Base-by-base conservation (phyloP, 306 rosid species). In the Lathyrus aphaca region DNA sequence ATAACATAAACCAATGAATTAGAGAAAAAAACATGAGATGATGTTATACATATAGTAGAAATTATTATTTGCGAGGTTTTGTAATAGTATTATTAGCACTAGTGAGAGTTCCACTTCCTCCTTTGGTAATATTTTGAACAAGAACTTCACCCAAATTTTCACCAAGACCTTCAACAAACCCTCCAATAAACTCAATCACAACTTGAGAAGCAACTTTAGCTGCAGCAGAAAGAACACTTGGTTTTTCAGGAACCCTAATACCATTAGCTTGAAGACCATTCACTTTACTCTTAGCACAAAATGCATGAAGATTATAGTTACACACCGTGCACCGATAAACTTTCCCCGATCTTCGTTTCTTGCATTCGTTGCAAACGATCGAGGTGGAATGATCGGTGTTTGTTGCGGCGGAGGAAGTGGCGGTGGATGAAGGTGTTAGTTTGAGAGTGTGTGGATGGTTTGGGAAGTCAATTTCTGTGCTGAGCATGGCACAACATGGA, bases 181-280 rank as follows among this genome's bases (percentile, higher is more conserved):
- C 89, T 17, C 91, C 98, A 19, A 94, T 61, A 81, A 94, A 84
- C 13, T 86, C 92, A 4, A 74, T 48, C 2, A 88, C 88, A 11
- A 90, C 96, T n/a, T 92, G 96, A 6, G 94, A 83, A 12, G 98
- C 98, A 1, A 90, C 66, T 2, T 82, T 81, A 1, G 88, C 98
- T 0, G 91, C 96, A 1, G 79, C 64, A 0, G 92, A 86, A 1
- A 90, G 60, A 81, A 72, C 46, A 43, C 86, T 84, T 1, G 85
- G 58, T 75, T 90, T 90, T 10, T 79, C 89, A 1, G 50, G 77
- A 21, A 43, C 74, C 29, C 71, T 85, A 53, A 75, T 64, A 15
- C 91, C 90, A 23, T 87, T 84, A 21, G 86, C 90, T 0, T 64
- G 83, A 40, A 94, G 86, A 2, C 98, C 98, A 42, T 94, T 94